phyloP scores from a whole-genome alignment of 1,139 yeast species.

The Candida dubliniensis region DNA sequence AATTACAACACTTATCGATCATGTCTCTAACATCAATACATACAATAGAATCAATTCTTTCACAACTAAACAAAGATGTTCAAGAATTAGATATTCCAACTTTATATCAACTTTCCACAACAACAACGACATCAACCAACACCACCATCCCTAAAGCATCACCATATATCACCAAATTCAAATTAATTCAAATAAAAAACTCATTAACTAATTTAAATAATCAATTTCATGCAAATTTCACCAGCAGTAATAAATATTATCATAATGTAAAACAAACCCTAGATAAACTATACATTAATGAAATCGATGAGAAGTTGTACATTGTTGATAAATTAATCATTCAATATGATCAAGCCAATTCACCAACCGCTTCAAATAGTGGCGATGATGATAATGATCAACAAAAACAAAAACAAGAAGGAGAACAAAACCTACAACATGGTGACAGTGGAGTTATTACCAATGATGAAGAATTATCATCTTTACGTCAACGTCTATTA shows the following conservation, averaged over 20 bases:
- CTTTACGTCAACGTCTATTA: slow-evolving; percentile 29
- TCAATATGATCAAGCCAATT: slow-evolving; percentile 12
- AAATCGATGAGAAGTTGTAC: slow-evolving; percentile 26
- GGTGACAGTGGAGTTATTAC: slow-evolving; percentile 2
- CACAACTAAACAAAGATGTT: slow-evolving; percentile 19
- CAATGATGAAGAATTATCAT: slow-evolving; percentile 21
- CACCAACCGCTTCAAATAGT: slow-evolving; percentile 2
- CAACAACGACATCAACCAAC: background rate
- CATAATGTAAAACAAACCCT: slow-evolving; percentile 12
- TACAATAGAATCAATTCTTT: slow-evolving; percentile 14
- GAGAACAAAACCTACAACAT: slow-evolving; percentile 3
- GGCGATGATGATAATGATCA: background rate
- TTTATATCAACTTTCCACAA: slow-evolving; percentile 4
- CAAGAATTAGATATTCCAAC: slow-evolving; percentile 18
- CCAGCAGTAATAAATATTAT: slow-evolving; percentile 11
- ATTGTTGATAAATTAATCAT: slow-evolving; percentile 21
- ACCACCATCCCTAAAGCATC: slow-evolving; percentile 13
- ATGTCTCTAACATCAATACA: slow-evolving; percentile 10
- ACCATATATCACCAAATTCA: slow-evolving; percentile 26
- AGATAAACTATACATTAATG: slow-evolving; percentile 15
- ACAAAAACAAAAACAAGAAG: background rate
- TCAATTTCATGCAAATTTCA: slow-evolving; percentile 12
- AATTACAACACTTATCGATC: background rate
- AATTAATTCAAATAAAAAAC: slow-evolving; percentile 19
- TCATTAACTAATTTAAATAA: slow-evolving; percentile 8